Evolutionary conservation across 2,329 filamentous ascomycete genomes (phyloP).

Genomic region (Nemania abortiva): DNA sequence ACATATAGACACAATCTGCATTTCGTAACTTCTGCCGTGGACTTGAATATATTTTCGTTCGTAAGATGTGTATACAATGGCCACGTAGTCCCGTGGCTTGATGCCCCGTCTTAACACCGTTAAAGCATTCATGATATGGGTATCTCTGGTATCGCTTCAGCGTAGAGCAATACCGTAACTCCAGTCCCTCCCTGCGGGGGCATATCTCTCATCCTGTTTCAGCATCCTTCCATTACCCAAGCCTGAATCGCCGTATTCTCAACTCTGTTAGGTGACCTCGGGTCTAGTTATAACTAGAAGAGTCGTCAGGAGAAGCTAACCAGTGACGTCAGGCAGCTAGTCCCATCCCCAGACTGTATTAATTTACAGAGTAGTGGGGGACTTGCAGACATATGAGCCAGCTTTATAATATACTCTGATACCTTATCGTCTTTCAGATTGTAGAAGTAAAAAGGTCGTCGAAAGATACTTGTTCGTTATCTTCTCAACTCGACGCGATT

Average conservation of each 20-base stretch:
- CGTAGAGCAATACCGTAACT: background rate
- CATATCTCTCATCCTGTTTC: background rate
- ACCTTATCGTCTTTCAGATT: background rate
- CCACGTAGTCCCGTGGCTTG: background rate
- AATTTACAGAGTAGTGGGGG: background rate
- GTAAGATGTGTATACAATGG: background rate
- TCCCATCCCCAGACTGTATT: no score
- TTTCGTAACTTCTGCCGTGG: background rate
- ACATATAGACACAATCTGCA: background rate
- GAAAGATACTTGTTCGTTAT: background rate
- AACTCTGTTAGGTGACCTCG: background rate
- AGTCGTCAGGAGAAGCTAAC: background rate
- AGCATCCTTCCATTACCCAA: background rate
- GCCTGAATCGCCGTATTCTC: background rate
- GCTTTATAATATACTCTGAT: background rate
- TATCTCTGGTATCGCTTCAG: constrained; percentile 24
- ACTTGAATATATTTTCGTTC: background rate
- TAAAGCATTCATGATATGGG: constrained; percentile 14
- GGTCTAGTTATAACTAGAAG: background rate
- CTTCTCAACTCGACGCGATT: background rate
- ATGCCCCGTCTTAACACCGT: background rate
- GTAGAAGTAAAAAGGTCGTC: background rate
- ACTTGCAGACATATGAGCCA: background rate
- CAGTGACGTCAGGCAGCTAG: background rate
- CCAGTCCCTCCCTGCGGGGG: background rate